These are phyloP conservation scores for Ceratocystiopsis sp. DNA, from an alignment of 2,329 filamentous ascomycete species.

Conservation along the genomic window DNA sequence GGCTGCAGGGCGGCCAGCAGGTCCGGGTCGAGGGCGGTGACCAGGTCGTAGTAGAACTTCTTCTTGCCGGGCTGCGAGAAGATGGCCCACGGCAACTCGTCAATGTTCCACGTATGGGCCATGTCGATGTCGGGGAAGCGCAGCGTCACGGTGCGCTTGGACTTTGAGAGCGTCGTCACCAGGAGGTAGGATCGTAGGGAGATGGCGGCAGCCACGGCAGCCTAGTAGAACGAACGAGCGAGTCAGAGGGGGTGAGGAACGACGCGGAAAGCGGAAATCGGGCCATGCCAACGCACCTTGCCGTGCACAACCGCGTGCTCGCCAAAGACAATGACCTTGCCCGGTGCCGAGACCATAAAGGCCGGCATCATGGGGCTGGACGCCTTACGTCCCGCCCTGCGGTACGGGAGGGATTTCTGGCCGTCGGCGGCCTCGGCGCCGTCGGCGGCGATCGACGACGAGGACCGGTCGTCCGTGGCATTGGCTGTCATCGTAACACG, in stretches of 20 bases:
- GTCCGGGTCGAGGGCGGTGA: constrained; percentile 69
- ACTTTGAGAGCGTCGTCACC: constrained; percentile 86
- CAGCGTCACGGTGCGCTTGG: constrained; percentile 69
- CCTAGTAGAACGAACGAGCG: constrained; percentile 31
- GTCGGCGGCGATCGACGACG: no score
- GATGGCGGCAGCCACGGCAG: constrained; percentile 87
- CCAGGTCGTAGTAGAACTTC: constrained; percentile 84
- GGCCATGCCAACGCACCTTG: constrained; percentile 40
- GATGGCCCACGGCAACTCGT: constrained; percentile 68
- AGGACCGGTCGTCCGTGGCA: constrained; percentile 17
- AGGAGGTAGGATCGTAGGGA: constrained; percentile 92
- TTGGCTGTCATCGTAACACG: constrained; percentile 11
- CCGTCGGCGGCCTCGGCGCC: no score
- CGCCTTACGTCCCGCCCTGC: constrained; percentile 32
- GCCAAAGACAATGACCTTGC: constrained; percentile 95
- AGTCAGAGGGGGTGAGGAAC: not conserved
- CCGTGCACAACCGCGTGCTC: constrained; percentile 97
- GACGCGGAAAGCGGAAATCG: not conserved
- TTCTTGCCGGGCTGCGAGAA: constrained; percentile 76
- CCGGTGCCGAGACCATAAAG: constrained; percentile 96
- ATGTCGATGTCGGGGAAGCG: constrained; percentile 85
- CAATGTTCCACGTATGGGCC: constrained; percentile 85
- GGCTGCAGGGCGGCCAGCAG: constrained; percentile 68
- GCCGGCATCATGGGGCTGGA: constrained; percentile 60
- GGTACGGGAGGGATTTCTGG: not conserved